A percentile compares a stretch with the other conserved stretches of the same genome.
Conservation (phyloP, 495 filamentous ascomycete species). For the Penicillium turbatum region DNA sequence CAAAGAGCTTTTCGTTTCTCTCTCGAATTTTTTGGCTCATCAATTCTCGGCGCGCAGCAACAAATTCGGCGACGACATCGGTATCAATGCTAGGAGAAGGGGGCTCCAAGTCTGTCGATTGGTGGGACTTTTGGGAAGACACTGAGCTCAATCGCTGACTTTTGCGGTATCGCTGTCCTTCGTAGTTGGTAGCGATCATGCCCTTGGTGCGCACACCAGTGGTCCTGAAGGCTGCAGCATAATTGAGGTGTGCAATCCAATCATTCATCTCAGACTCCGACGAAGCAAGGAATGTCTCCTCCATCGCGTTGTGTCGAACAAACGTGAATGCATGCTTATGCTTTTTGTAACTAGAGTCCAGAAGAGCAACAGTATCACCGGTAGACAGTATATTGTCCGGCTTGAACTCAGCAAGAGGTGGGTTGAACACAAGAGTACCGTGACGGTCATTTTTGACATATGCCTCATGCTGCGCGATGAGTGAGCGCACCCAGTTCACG, state of each 20-base stretch:
- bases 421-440: slow-evolving; percentile 75
- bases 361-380: slow-evolving; percentile 81
- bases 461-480: slow-evolving; percentile 80
- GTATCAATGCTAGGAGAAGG: slow-evolving; percentile 62
- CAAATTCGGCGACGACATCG: slow-evolving; percentile 77
- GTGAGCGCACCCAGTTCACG: slow-evolving; percentile 79
- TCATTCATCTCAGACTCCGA: slow-evolving; percentile 91
- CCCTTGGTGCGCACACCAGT: slow-evolving; percentile 89
- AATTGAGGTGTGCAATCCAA: slow-evolving; percentile 95
- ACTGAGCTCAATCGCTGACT: slow-evolving; percentile 58
- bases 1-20: slow-evolving; percentile 71
- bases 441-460: slow-evolving; percentile 57
- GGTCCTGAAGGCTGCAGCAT: slow-evolving; percentile 87
- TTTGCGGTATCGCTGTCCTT: slow-evolving; percentile 74
- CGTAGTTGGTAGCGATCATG: slow-evolving; percentile 78
- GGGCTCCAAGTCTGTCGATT: slow-evolving; percentile 31
- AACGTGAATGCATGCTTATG: slow-evolving; percentile 95
- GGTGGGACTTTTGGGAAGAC: slow-evolving; percentile 33
- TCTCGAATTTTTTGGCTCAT: slow-evolving; percentile 81
- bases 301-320: slow-evolving; percentile 79
- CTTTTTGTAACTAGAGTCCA: slow-evolving; percentile 85
- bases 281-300: slow-evolving; percentile 88
- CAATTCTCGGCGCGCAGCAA: slow-evolving; percentile 71
- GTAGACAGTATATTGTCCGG: slow-evolving; percentile 89
- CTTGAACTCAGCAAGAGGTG: slow-evolving; percentile 86